Evolutionary conservation across 192 early-diverging fungal species (phyloP).

Genomic region (Rhizoclosmatium globosum): DNA sequence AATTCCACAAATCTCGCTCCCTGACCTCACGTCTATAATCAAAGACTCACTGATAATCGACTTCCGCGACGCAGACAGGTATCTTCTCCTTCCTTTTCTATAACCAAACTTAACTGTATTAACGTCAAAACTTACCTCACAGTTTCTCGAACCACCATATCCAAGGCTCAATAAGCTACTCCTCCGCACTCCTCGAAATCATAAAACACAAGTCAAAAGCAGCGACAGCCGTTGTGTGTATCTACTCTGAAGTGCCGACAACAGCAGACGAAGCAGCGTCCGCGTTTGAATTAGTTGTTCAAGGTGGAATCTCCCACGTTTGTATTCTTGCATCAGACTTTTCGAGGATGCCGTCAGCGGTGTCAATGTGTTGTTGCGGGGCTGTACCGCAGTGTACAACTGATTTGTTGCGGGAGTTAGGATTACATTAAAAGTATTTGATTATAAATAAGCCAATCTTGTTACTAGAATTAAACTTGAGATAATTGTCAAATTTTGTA

Average conservation of each 20-base stretch:
- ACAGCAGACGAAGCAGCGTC: not conserved
- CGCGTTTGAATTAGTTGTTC: not conserved
- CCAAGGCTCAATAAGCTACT: not conserved
- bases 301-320: not conserved
- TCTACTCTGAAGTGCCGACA: not conserved
- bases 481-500: too few species aligned
- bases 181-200: not conserved
- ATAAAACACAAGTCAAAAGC: not conserved
- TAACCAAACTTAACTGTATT: not conserved
- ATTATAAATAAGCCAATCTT: too few species aligned
- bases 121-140: not conserved
- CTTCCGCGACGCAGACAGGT: not conserved
- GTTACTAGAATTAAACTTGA: too few species aligned
- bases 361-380: slow-evolving; percentile 16
- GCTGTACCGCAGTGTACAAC: not conserved
- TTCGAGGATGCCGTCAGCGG: not conserved
- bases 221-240: not conserved
- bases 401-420: too few species aligned
- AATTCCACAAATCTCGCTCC: not conserved
- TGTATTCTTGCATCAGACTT: not conserved
- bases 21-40: not conserved
- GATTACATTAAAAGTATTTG: too few species aligned
- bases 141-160: slow-evolving; percentile 17
- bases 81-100: not conserved
- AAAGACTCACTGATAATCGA: not conserved